Evolutionary conservation across 352 stramenopile genomes (phyloP).

Genomic region (Pythium coloratum): DNA sequence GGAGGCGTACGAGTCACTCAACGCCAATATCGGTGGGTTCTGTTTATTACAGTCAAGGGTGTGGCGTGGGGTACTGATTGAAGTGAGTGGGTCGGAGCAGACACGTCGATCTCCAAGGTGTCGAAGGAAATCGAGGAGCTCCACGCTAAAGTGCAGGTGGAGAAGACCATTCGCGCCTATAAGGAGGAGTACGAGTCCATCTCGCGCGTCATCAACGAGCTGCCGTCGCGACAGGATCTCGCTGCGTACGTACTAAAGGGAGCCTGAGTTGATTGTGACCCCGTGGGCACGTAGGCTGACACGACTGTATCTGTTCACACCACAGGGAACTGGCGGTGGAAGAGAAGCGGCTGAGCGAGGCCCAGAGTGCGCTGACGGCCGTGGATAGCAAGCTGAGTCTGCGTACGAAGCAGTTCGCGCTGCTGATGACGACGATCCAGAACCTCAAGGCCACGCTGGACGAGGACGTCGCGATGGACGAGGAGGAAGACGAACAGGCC

Average conservation of each 20-base stretch:
- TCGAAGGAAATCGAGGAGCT: conserved; percentile 76
- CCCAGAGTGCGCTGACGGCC: conserved; percentile 46
- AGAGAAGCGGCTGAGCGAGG: conserved; percentile 59
- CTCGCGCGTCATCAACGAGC: conserved; percentile 77
- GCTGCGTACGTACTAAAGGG: conserved; percentile 37
- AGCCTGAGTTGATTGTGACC: neutral
- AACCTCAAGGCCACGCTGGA: conserved; percentile 80
- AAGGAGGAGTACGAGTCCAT: conserved; percentile 90
- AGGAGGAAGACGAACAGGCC: conserved; percentile 52
- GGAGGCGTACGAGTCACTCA: conserved; percentile 77
- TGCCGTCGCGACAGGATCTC: conserved; percentile 66
- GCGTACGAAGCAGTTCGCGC: conserved; percentile 75
- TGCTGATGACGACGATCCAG: conserved; percentile 84
- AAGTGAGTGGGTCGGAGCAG: conserved; percentile 22
- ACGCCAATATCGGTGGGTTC: conserved; percentile 67
- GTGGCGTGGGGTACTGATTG: neutral
- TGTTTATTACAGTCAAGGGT: neutral
- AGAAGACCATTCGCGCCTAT: conserved; percentile 76
- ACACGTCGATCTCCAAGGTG: conserved; percentile 63
- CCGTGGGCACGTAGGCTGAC: neutral
- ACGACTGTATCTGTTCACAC: neutral
- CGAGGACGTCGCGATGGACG: conserved; percentile 59
- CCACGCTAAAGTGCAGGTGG: conserved; percentile 69
- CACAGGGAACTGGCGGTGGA: conserved; percentile 54
- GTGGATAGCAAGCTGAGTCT: conserved; percentile 69